These are phyloP conservation scores for Gaultheria prostrata DNA, from an alignment of 148 eudicot genomes.

Conservation along the genomic window DNA sequence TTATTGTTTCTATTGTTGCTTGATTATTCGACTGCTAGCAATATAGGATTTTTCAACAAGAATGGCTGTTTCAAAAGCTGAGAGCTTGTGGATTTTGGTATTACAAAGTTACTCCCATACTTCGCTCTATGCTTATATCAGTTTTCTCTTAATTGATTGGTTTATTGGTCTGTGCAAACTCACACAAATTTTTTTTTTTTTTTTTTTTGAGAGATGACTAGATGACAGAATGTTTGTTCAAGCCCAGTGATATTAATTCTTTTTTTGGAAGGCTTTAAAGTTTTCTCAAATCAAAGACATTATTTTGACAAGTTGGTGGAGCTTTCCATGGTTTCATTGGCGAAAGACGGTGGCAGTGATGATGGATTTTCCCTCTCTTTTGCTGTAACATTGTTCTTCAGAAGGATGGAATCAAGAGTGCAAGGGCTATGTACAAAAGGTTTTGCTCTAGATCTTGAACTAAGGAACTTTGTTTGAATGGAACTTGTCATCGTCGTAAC, in stretches of 20 bases:
- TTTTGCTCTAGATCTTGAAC: conserved; percentile 26
- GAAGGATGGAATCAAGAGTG: conserved; percentile 61
- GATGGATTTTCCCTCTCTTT: conserved; percentile 77
- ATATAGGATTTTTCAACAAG: no score
- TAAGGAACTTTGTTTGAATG: no score
- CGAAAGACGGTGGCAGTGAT: conserved; percentile 78
- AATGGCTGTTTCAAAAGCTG: conserved; percentile 45
- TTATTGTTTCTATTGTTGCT: no score
- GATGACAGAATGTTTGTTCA: neutral
- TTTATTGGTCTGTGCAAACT: neutral
- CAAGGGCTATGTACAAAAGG: conserved; percentile 81
- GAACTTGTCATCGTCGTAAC: neutral
- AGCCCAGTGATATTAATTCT: neutral
- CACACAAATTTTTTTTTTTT: no score
- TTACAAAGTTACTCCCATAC: conserved; percentile 16
- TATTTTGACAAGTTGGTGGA: conserved; percentile 63
- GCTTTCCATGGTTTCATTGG: conserved; percentile 47
- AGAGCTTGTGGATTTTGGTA: conserved; percentile 85
- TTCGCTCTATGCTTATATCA: neutral
- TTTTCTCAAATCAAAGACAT: conserved; percentile 43
- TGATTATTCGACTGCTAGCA: no score
- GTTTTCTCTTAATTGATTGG: neutral
- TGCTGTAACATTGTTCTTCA: conserved; percentile 39
- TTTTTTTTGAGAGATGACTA: neutral
- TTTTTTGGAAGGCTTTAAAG: conserved; percentile 61